These are phyloP conservation scores for Eucalyptus regnans DNA, from an alignment of 345 rosid genomes.

Conservation along the genomic window DNA sequence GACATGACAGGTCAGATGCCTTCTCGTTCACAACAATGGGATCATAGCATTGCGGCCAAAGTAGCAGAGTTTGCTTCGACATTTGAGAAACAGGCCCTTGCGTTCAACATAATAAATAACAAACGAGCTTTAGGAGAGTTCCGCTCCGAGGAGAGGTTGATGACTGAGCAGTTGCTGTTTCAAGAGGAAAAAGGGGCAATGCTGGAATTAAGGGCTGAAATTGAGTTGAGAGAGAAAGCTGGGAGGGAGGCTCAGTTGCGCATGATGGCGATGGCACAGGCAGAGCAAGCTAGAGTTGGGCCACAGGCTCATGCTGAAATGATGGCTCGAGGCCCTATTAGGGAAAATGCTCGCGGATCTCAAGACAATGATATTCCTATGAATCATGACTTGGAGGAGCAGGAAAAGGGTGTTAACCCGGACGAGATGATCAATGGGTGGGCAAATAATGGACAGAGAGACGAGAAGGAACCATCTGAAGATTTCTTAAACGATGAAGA, in stretches of 20 bases:
- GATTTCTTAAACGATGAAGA: conserved; percentile 91
- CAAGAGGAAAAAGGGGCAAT: conserved; percentile 58
- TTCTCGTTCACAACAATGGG: conserved; percentile 88
- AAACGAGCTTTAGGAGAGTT: conserved; percentile 56
- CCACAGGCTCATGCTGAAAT: conserved; percentile 62
- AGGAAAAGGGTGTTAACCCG: conserved; percentile 41
- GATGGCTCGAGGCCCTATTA: conserved; percentile 49
- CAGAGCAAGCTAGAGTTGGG: conserved; percentile 60
- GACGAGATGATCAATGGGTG: conserved; percentile 92
- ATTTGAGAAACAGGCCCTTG: conserved; percentile 76
- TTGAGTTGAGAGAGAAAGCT: conserved; percentile 74
- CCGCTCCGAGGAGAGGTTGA: conserved; percentile 72
- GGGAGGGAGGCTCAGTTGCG: conserved; percentile 64
- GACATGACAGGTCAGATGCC: conserved; percentile 68
- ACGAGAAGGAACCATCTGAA: conserved; percentile 82
- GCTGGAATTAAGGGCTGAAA: conserved; percentile 46
- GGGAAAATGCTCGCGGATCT: conserved; percentile 52
- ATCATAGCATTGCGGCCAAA: conserved; percentile 73
- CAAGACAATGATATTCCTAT: conserved; percentile 34
- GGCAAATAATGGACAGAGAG: conserved; percentile 58
- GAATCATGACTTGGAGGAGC: conserved; percentile 64
- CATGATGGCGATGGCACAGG: conserved; percentile 68
- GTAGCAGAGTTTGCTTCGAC: conserved; percentile 77
- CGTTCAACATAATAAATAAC: conserved; percentile 64
- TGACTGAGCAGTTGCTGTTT: conserved; percentile 62